Percentiles rank a stretch among this genome's conserved stretches.
Conservation (phyloP, 2,329 filamentous ascomycete species). For the Xylogone sp. region DNA sequence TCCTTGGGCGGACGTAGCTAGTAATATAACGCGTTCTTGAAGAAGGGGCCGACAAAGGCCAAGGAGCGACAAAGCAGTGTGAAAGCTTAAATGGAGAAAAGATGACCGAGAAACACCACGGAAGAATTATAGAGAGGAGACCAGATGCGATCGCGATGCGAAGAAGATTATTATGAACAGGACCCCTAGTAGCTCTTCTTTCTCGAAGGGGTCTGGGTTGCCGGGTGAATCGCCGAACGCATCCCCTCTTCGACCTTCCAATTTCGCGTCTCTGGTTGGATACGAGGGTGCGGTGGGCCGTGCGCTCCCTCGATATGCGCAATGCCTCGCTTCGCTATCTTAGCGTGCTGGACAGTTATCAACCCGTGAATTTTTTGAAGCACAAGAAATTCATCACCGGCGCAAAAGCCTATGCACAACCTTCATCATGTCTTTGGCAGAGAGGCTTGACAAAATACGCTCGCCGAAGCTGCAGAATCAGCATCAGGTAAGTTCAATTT, state of each 20-base stretch:
- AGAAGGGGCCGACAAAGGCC: constrained; percentile 10
- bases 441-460: constrained; percentile 96
- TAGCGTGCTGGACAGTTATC: background rate
- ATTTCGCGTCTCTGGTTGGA: no score
- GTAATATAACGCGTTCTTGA: constrained; percentile 1
- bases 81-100: constrained; percentile 15
- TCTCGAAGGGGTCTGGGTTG: background rate
- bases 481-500: constrained; percentile 64
- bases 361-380: constrained; percentile 13
- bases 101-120: background rate
- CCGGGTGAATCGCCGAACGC: background rate
- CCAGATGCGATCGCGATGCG: constrained; percentile 5
- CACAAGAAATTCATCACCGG: constrained; percentile 12
- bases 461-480: constrained; percentile 95
- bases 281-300: background rate
- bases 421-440: constrained; percentile 62
- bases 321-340: background rate
- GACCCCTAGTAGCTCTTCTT: background rate
- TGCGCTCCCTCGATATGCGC: background rate
- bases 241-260: no score
- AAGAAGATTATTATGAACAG: background rate
- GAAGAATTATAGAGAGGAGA: constrained; percentile 7
- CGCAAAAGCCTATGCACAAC: constrained; percentile 21
- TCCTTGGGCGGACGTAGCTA: background rate
- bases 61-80: constrained; percentile 12